A percentile compares a stretch with the other conserved stretches of the same genome.
These are phyloP conservation scores for Funneliformis geosporum DNA, from an alignment of 192 early-diverging fungal genomes.

Conservation along the genomic window DNA sequence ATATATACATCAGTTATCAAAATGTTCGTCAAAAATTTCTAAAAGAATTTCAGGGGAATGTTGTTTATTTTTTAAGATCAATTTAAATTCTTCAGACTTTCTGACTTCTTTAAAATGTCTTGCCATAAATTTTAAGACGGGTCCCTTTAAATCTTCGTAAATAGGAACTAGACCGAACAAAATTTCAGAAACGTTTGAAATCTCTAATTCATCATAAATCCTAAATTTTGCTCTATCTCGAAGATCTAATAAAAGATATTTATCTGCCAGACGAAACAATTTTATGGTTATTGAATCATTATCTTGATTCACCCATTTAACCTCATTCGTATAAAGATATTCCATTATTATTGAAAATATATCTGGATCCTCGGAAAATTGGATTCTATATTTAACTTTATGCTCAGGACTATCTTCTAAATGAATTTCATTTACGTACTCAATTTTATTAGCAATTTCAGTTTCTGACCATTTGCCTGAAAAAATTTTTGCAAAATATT, in stretches of 20 bases:
- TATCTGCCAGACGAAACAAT: slow-evolving; percentile 14
- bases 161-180: slow-evolving; percentile 3
- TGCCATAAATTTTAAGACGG: slow-evolving; percentile 1
- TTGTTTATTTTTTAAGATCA: neutral
- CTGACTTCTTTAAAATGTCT: slow-evolving; percentile 1
- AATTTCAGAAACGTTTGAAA: neutral
- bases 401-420: neutral
- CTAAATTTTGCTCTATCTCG: slow-evolving; percentile 10
- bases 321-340: neutral
- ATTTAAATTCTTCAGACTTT: neutral
- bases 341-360: neutral
- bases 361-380: neutral
- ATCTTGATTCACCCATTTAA: neutral
- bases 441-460: neutral
- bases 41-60: no score
- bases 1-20: no score
- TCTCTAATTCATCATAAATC: neutral
- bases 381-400: neutral
- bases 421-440: neutral
- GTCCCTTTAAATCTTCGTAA: slow-evolving; percentile 9
- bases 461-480: neutral
- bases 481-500: neutral
- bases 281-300: neutral
- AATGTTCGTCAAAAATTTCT: no score
- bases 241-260: slow-evolving; percentile 7